Base-by-base conservation (phyloP, 345 rosid genomes). In the Populus davidiana region DNA sequence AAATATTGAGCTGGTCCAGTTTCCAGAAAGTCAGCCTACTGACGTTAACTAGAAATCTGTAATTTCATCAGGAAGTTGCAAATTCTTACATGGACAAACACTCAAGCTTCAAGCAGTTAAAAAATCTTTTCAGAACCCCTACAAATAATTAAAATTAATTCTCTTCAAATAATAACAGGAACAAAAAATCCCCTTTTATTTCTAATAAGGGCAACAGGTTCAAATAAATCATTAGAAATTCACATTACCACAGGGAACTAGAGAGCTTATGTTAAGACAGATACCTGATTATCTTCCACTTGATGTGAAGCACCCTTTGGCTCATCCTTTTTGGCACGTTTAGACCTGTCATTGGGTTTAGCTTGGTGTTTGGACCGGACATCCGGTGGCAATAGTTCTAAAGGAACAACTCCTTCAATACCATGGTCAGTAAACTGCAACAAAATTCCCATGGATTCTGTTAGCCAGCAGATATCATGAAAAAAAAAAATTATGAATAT, bases 341-440 rank as follows among this genome's bases (percentile, higher is more conserved):
- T 92, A 20, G 97, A 85, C 74, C 88, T 90, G 43, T 96, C 99
- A 72, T 77, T 91, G n/a, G 94, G 90, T 82, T 93, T 93, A 77
- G 93, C 90, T 85, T 92, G 94, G 81, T 88, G 93, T 85, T 92
- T 92, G 63, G 98, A 87, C 63, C 91, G 91, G 49, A 89, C 94
- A 67, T 91, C 88, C 16, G 89, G 81, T 3, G 96, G 90, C 85
- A 96, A 86, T 70, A 96, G 91, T 75, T 96, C 99, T 67, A 90
- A 82, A 59, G 97, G 98, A 76, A 96, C 98, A 77, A 96, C 97
- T 77, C 98, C 99, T 86, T 93, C 99, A 67, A 96, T 90, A 41
- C 99, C 98, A 73, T 85, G 86, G 72, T 96, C 98, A 21, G 97
- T 91, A 81, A 96, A 96, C 99, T 96, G 94, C 88, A 87, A 77